Evolutionary conservation across 1,139 yeast species (phyloP), one percentile per base, ranked within the genome.

Genomic region (Sugiyamaella xylanicola): DNA sequence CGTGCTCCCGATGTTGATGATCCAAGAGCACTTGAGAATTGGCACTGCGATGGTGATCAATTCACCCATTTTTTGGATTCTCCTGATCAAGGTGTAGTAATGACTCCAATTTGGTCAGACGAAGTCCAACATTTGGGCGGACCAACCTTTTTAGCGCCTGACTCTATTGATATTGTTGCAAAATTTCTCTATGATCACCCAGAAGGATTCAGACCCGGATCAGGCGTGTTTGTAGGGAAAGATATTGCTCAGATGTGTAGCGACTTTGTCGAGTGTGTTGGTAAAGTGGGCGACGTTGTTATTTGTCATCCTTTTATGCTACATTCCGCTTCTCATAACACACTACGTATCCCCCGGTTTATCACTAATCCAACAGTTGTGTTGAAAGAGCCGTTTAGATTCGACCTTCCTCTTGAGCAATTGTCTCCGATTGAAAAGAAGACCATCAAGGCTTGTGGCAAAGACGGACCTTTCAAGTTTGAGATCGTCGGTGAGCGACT

Each of bases 21-120:
- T 25, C 57, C 57, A 3, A 27, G 32, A 32, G 39, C 40, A 17
- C 35, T 55, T 17, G 53, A 43, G 20, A 55, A 55, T 39, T 55
- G 57, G 57, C 57, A 55, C 43, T 40, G 47, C 20, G 57, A 55
- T 39, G 57, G 57, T 11, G 56, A 53, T 25, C 35, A 27, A n/a
- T 55, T 55, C 51, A 20, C 48, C 25, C 57, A 55, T 39, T 55
- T 51, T 36, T 41, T 55, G 43, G 56, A 52, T 21, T 55, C 57
- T 15, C 56, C 56, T 15, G 57, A 55, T 11, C 57, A 55, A 37
- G 57, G 51, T 13, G 41, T 55, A 29, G 42, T 55, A 1, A 36
- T 52, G 37, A 55, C 54, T 4, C 56, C 57, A 13, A 53, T 52
- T 11, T 55, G 53, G 54, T 36, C 44, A 1, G 57, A 55, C 19